Conservation (phyloP, 768 basidiomycete species). For the Agrocybe pediades region DNA sequence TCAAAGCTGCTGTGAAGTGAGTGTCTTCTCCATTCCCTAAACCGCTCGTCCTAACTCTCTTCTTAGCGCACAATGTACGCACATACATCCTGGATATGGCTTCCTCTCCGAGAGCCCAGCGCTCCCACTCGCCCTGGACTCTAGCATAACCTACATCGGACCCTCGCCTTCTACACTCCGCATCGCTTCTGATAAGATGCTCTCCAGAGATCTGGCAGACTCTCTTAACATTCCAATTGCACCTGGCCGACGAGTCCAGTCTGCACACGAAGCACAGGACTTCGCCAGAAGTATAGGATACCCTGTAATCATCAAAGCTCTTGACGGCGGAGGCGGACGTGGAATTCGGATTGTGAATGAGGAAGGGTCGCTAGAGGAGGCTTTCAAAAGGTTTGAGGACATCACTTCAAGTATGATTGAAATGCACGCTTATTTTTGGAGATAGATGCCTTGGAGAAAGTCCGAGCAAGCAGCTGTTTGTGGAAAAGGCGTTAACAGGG, state of each 20-base stretch:
- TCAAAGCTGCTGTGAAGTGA: conserved; percentile 28
- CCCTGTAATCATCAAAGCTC: conserved; percentile 86
- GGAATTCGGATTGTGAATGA: conserved; percentile 87
- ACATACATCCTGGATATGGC: conserved; percentile 65
- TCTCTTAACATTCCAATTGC: conserved; percentile 32
- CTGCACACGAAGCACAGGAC: conserved; percentile 24
- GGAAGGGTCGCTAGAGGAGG: conserved; percentile 68
- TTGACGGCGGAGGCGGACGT: conserved; percentile 88
- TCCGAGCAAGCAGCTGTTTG: conserved; percentile 60
- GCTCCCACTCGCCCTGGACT: conserved; percentile 71
- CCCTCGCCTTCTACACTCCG: conserved; percentile 81
- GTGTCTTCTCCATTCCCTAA: background rate
- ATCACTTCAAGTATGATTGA: background rate
- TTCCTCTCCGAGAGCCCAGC: conserved; percentile 86
- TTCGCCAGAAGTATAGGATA: conserved; percentile 33
- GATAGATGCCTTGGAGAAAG: conserved; percentile 39
- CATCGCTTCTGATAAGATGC: conserved; percentile 51
- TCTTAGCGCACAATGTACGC: conserved; percentile 29
- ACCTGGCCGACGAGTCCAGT: conserved; percentile 27
- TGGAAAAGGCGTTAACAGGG: conserved; percentile 81
- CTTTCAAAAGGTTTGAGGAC: conserved; percentile 55
- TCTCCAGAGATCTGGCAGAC: conserved; percentile 33
- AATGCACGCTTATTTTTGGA: background rate
- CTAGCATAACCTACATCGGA: conserved; percentile 70
- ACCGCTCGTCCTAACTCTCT: background rate